Evolutionary conservation across 768 basidiomycete genomes (phyloP), one percentile per base, ranked within the genome.

Genomic region (Suillus hirtellus): DNA sequence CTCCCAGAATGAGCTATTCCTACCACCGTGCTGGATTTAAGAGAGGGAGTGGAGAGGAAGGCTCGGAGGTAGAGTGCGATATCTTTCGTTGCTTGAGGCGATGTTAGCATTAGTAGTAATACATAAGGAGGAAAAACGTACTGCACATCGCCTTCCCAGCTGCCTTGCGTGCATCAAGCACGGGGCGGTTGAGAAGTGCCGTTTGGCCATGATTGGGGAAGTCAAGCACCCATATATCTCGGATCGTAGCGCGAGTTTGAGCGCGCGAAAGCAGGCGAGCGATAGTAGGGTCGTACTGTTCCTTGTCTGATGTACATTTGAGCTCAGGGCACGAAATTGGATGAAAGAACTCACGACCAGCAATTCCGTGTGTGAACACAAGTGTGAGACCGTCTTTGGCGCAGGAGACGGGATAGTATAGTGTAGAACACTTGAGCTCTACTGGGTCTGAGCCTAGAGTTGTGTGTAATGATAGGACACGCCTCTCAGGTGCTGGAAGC

Each of bases 141-240:
- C 73, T 70, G 49, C 71, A 75, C 12, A 47, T 60, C 11, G 68
- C 67, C 9, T 43, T 42, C 24, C 61, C 60, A 1, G 55, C 60
- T 8, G 55, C 59, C 60, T 76, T 75, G 52, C 68, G 56, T 47
- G 66, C 63, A 27, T 73, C 68, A 35, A 75, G 70, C 21, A 68
- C 50, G 53, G 35, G 42, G 19, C 75, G 74, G 54, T 77, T 77
- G n/a, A 75, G 53, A 7, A 61, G 59, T 15, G 76, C 76, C 11
- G 77, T 66, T 58, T 78, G 70, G 6, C 77, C 76, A 38, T 77
- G 76, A 59, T 77, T 77, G 1, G 75, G 78, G 60, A 76, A 68
- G 59, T 77, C 76, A 2, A 78, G 64, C 2, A 72, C 69, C 76
- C 76, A 77, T 61, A 78, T 70, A 52, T 77, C 76, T 3, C 70